phyloP scores from a whole-genome alignment of 2,329 filamentous ascomycete species.

The Fusarium sp. region DNA sequence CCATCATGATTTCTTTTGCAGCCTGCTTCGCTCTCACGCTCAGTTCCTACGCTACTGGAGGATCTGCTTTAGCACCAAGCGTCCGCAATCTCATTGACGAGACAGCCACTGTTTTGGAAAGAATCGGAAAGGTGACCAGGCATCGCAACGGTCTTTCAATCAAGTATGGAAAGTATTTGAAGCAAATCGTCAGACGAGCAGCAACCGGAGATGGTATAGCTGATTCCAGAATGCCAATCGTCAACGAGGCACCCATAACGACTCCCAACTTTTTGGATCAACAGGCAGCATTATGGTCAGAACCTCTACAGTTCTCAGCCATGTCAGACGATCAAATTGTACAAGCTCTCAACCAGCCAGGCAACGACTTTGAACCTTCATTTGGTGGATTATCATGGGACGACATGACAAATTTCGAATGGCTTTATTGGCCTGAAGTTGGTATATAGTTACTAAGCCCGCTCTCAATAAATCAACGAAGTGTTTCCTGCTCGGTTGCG shows the following conservation, averaged over 20 bases:
- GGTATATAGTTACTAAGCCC: constrained; percentile 43
- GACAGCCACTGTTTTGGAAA: constrained; percentile 77
- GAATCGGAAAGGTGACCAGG: constrained; percentile 75
- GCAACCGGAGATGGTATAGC: constrained; percentile 42
- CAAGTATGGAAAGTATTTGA: constrained; percentile 64
- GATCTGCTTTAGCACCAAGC: constrained; percentile 73
- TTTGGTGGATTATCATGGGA: constrained; percentile 72
- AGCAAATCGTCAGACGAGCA: constrained; percentile 61
- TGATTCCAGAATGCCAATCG: constrained; percentile 33
- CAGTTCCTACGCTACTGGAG: constrained; percentile 71
- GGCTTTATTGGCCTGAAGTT: constrained; percentile 68
- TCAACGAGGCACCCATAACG: constrained; percentile 39
- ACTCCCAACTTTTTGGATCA: constrained; percentile 51
- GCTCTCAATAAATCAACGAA: constrained; percentile 32
- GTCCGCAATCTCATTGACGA: constrained; percentile 77
- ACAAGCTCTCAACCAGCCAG: constrained; percentile 75
- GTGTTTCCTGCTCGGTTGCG: constrained; percentile 17
- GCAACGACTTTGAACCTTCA: constrained; percentile 70
- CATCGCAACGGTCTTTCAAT: constrained; percentile 77
- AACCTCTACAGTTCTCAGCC: constrained; percentile 74
- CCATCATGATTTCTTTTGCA: constrained; percentile 84
- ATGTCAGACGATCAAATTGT: constrained; percentile 80
- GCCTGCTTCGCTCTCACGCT: constrained; percentile 78
- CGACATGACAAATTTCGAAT: constrained; percentile 71
- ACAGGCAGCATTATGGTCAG: constrained; percentile 58